Evolutionary conservation across 768 basidiomycete genomes (phyloP), one percentile per base, ranked within the genome.

Genomic region (Leccinum rimulosum): DNA sequence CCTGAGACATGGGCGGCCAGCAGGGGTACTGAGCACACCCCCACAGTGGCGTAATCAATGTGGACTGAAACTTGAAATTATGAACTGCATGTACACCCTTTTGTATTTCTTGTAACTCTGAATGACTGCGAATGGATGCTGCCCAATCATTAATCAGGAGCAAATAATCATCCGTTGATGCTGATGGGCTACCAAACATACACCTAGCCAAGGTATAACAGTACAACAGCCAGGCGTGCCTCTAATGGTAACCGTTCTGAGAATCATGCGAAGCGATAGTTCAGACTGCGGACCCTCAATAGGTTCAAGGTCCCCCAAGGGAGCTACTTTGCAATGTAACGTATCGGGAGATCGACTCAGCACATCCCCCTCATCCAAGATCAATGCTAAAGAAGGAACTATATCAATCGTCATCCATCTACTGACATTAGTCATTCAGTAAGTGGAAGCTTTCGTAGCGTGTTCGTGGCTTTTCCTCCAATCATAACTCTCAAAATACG

Each of bases 1-100:
- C 73, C 71, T 4, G 69, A 74, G 56, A 62, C 71, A 8, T 73
- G 71, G 71, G 62, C 62, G 4, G 63, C 70, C 1, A 71, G 71
- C 43, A 66, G 67, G 51, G 71, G 71, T 3, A 73, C 67, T 6
- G 71, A 73, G 47, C 73, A 74, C 52, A 61, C 63, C 22, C 70
- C 64, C 5, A 52, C 56, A 0, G 72, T 58, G 31, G 59, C n/a
- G 5, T 72, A 51, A 61, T 22, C 14, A 6, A 17, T 4, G 27
- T 12, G 7, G 2, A n/a, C 12, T 9, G 11, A 40, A 7, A 14
- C 22, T 8, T 38, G 2, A 33, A 58, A 25, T 36, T 35, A n/a
- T 47, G 43, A 4, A 15, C 28, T n/a, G 2, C 12, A 4, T 31
- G 5, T 40, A 45, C 25, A 4, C 40, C 6, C 31, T 55, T 49